A percentile compares a stretch with the other conserved stretches of the same genome.
These are phyloP conservation scores for Cercospora sp. DNA, from an alignment of 2,329 filamentous ascomycete genomes.

Conservation along the genomic window DNA sequence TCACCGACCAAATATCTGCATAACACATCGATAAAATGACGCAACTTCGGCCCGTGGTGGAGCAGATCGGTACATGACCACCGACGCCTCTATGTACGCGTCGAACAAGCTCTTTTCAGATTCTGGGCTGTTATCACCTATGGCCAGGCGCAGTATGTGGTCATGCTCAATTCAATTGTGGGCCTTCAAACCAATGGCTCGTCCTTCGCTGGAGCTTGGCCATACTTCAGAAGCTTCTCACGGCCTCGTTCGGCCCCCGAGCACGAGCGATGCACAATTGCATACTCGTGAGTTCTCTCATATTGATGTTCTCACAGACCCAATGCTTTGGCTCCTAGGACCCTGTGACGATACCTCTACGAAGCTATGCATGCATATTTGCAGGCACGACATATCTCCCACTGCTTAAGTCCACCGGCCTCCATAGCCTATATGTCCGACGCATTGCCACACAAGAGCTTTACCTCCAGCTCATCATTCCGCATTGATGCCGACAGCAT, in stretches of 20 bases:
- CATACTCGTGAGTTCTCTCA: not conserved
- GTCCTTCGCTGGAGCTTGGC: not conserved
- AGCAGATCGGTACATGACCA: not conserved
- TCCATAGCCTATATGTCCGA: not conserved
- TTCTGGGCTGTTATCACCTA: not conserved
- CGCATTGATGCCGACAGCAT: not conserved
- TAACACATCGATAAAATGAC: not conserved
- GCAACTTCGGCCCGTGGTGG: not conserved
- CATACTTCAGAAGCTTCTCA: not conserved
- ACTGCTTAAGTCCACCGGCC: not conserved
- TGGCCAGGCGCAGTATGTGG: not conserved
- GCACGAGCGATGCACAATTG: constrained; percentile 1
- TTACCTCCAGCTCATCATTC: not conserved
- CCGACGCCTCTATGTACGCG: not conserved
- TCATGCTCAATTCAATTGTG: not conserved
- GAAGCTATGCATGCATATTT: not conserved
- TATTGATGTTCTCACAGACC: not conserved
- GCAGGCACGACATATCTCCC: not conserved
- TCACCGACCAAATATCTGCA: not conserved
- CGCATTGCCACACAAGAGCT: not conserved
- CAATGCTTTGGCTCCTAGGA: not conserved
- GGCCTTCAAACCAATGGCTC: not conserved
- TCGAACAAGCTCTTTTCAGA: not conserved
- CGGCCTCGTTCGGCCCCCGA: constrained; percentile 9
- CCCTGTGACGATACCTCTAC: constrained; percentile 5